Percentiles rank a stretch among this genome's conserved stretches.
Evolutionary conservation across 2,329 filamentous ascomycete species (phyloP).

Genomic region (Pochonia chlamydosporia): DNA sequence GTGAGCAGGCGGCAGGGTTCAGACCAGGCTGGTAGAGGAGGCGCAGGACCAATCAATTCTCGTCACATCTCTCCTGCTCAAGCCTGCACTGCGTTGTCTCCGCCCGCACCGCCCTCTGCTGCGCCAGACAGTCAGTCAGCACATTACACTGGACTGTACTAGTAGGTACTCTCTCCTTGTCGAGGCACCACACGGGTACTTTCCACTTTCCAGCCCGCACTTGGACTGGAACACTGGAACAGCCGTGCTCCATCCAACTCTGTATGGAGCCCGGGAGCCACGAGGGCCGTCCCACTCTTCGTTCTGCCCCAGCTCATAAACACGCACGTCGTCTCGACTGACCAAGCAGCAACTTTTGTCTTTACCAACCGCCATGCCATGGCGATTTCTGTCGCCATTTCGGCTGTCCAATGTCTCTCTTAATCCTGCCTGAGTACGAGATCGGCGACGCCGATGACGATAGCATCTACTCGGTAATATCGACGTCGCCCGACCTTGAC

Average conservation of each 20-base stretch:
- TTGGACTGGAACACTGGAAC: no score
- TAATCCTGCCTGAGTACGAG: slow-evolving; percentile 3
- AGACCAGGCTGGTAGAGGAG: no score
- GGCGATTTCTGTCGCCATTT: slow-evolving; percentile 5
- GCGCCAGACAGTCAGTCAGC: no score
- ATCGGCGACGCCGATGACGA: slow-evolving; percentile 14
- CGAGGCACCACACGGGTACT: no score
- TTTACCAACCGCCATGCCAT: slow-evolving; percentile 4
- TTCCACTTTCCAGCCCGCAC: background rate
- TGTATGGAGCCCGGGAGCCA: background rate
- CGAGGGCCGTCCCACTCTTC: background rate
- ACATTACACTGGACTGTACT: no score
- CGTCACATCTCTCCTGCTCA: no score
- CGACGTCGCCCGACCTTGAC: slow-evolving; percentile 18
- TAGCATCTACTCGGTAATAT: slow-evolving; percentile 24
- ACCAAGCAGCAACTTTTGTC: slow-evolving; percentile 2
- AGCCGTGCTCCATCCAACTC: no score
- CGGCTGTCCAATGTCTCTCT: slow-evolving; percentile 10
- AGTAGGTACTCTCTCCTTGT: no score
- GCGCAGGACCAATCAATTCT: no score
- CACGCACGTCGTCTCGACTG: background rate
- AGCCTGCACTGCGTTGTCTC: no score
- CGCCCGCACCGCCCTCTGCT: no score
- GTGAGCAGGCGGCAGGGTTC: no score
- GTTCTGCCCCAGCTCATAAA: slow-evolving; percentile 2